Conservation (phyloP, 1,284 basidiomycete species). For the Mycosarcoma mackinlayi region DNA sequence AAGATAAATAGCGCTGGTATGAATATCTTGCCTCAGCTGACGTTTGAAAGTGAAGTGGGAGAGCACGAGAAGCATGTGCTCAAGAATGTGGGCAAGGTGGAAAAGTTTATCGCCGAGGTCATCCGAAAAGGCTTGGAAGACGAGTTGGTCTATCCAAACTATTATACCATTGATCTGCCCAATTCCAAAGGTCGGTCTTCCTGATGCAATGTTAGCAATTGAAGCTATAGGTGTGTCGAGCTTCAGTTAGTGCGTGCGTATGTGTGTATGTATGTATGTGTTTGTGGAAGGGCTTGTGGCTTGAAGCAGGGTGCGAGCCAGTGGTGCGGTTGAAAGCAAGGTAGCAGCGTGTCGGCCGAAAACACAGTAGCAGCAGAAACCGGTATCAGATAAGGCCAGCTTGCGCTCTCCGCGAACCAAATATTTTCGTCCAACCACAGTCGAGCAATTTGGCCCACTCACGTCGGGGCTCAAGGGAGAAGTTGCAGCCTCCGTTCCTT, state of each 20-base stretch:
- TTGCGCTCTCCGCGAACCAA: background rate
- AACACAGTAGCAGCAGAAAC: background rate
- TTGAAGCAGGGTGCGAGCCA: no score
- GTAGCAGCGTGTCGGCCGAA: conserved; percentile 17
- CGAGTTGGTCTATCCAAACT: conserved; percentile 66
- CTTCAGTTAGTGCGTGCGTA: no score
- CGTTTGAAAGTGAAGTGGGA: conserved; percentile 96
- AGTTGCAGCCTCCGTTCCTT: no score
- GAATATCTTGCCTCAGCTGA: conserved; percentile 86
- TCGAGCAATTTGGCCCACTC: conserved; percentile 25
- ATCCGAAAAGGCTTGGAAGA: conserved; percentile 88
- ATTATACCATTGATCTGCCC: conserved; percentile 65
- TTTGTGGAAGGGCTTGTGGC: no score
- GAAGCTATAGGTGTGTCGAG: background rate
- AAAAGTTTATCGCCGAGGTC: conserved; percentile 93
- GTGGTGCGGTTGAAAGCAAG: no score
- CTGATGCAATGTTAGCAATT: background rate
- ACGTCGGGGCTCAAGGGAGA: background rate
- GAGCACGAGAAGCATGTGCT: conserved; percentile 94
- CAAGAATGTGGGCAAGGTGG: conserved; percentile 95
- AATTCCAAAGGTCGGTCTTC: background rate
- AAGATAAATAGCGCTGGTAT: conserved; percentile 72
- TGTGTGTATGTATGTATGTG: no score
- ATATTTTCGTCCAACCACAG: conserved; percentile 23
- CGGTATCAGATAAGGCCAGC: conserved; percentile 39